Evolutionary conservation across 768 basidiomycete genomes (phyloP).

Genomic region (Termitomyces sp.): DNA sequence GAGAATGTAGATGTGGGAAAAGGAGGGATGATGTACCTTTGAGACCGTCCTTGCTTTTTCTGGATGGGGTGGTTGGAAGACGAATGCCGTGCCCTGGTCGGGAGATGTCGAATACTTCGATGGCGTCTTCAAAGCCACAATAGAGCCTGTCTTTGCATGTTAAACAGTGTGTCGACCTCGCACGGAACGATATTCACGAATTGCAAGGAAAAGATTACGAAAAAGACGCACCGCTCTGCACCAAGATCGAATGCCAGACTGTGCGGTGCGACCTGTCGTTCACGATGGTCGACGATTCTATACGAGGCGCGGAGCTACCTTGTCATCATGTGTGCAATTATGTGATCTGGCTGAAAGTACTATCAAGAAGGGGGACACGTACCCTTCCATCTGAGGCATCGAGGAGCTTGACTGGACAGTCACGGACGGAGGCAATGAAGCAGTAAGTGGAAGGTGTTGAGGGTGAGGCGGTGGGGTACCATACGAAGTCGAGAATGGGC

Average conservation of each 20-base stretch:
- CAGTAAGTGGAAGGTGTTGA: slow-evolving; percentile 64
- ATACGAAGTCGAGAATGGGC: slow-evolving; percentile 71
- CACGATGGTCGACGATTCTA: slow-evolving; percentile 88
- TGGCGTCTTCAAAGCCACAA: slow-evolving; percentile 24
- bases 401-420: slow-evolving; percentile 79
- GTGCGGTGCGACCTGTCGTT: slow-evolving; percentile 84
- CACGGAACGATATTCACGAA: no score
- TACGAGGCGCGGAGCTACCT: slow-evolving; percentile 85
- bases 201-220: no score
- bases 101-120: slow-evolving; percentile 21
- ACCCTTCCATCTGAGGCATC: slow-evolving; percentile 79
- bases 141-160: slow-evolving; percentile 11
- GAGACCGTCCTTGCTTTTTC: slow-evolving; percentile 59
- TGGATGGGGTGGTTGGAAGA: slow-evolving; percentile 18
- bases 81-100: slow-evolving; percentile 18
- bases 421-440: slow-evolving; percentile 78
- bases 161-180: neutral
- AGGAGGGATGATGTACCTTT: slow-evolving; percentile 50
- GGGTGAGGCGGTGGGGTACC: slow-evolving; percentile 77
- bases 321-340: no score
- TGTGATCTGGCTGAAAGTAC: no score
- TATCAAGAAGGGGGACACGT: neutral
- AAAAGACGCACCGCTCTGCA: slow-evolving; percentile 47
- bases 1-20: no score
- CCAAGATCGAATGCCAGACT: slow-evolving; percentile 71